Evolutionary conservation across 495 filamentous ascomycete species (phyloP), one percentile per base, ranked within the genome.

Genomic region (Penicillium goetzii): DNA sequence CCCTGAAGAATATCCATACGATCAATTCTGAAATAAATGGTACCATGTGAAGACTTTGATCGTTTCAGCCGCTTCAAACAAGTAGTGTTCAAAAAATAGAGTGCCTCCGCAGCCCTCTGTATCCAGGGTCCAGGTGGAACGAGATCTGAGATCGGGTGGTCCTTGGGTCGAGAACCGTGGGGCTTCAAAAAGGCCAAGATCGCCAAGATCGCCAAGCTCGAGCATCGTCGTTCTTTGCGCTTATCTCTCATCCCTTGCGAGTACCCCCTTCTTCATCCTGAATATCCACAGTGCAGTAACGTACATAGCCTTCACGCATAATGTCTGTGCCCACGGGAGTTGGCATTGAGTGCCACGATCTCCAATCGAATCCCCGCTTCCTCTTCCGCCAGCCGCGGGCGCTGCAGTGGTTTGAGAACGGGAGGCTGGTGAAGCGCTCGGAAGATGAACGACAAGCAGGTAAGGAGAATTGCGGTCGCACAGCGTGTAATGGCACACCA

Each of bases 371-470:
- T 1, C 61, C 68, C 19, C 72, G 74, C 2, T 75, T 68, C 41
- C 66, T 81, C 3, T 71, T 80, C 38, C 67, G 72, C 30, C 76
- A 78, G 28, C 77, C 76, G 5, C 66, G 67, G 36, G 78, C 77
- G 0, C 67, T 81, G 17, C 79, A 80, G 61, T 80, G 77, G 68
- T 80, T 79, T 56, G 69, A 77, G 47, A 65, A 72, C 56, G 72
- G 71, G 25, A 66, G 72, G 47, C 62, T 78, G 23, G 60, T 73
- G 28, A 76, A 77, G 59, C 74, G 71, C 19, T 55, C 65, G 34
- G 78, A 80, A 17, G 61, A 63, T 25, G 77, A 80, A 61, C 64
- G 78, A 61, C 69, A 74, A 58, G 77, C 77, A 38, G 72, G 75
- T 74, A 40, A 59, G 65, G 65, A 26, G 36, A 34, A 43, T 19